Conservation (phyloP, 352 stramenopile species). For the Blastocystis sp. region DNA sequence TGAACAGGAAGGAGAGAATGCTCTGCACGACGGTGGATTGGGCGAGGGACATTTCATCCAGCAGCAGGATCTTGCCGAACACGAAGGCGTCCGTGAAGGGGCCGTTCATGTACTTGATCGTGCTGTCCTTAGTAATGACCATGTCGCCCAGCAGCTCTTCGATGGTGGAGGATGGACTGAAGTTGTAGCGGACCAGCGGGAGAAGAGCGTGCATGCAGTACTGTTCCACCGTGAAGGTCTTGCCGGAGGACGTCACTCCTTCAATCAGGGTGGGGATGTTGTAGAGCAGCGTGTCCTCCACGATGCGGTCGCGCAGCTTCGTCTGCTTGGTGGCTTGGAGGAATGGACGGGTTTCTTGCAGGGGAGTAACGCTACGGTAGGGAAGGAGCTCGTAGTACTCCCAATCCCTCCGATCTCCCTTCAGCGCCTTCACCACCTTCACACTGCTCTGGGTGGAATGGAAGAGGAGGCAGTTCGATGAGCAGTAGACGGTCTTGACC, state of each 20-base stretch:
- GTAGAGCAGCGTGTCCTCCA: slow-evolving; percentile 16
- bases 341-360: neutral
- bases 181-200: slow-evolving; percentile 28
- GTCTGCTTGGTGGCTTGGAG: neutral
- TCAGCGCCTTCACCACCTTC: no score
- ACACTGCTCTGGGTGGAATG: no score
- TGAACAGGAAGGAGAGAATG: slow-evolving; percentile 3
- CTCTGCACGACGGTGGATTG: neutral
- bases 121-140: slow-evolving; percentile 20
- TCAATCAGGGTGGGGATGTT: slow-evolving; percentile 15
- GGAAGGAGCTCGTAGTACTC: neutral
- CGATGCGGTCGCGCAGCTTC: neutral
- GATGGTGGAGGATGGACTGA: slow-evolving; percentile 18
- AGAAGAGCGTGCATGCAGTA: slow-evolving; percentile 4
- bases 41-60: slow-evolving; percentile 31
- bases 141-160: slow-evolving; percentile 23
- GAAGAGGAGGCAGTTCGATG: no score
- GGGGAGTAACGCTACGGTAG: neutral
- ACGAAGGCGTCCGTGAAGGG: slow-evolving; percentile 40
- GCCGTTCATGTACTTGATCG: slow-evolving; percentile 22
- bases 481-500: no score
- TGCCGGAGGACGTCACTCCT: slow-evolving; percentile 19
- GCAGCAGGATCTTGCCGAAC: slow-evolving; percentile 32
- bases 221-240: slow-evolving; percentile 38
- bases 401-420: neutral